These are phyloP conservation scores for Zarea fungicola DNA, from an alignment of 2,329 filamentous ascomycete genomes.

Conservation along the genomic window DNA sequence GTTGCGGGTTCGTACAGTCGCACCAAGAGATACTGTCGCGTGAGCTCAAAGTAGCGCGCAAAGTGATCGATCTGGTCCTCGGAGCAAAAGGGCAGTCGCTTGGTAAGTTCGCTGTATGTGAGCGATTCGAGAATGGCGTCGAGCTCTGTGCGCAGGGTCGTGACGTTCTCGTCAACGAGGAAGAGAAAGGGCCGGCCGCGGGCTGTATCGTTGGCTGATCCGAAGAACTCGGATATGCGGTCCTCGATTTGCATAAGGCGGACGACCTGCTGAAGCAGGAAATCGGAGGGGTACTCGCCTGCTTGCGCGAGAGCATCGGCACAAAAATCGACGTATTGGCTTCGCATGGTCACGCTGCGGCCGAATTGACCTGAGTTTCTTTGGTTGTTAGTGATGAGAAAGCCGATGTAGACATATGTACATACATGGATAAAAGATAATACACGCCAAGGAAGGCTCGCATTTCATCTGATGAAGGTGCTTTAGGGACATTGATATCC, in stretches of 20 bases:
- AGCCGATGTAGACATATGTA: not conserved
- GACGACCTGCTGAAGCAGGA: constrained; percentile 28
- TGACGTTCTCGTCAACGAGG: constrained; percentile 29
- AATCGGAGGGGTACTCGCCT: constrained; percentile 25
- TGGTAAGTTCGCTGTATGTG: constrained; percentile 19
- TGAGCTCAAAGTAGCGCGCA: constrained; percentile 24
- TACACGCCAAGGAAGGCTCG: constrained; percentile 35
- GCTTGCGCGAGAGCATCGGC: constrained; percentile 24
- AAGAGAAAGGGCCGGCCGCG: constrained; percentile 25
- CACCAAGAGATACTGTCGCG: constrained; percentile 32
- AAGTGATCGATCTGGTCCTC: constrained; percentile 13
- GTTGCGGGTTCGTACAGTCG: constrained; percentile 36
- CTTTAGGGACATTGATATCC: constrained; percentile 17
- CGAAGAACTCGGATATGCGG: constrained; percentile 28
- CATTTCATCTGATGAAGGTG: constrained; percentile 32
- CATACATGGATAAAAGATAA: constrained; percentile 35
- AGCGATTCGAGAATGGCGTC: constrained; percentile 28
- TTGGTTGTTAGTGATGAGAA: not conserved
- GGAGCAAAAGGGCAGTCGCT: constrained; percentile 11
- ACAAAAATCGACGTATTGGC: constrained; percentile 29
- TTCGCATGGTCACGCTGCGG: constrained; percentile 27
- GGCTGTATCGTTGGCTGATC: constrained; percentile 24
- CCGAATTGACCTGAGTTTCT: constrained; percentile 35
- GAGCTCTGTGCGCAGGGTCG: constrained; percentile 28
- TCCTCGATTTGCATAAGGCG: constrained; percentile 32